A percentile compares a stretch with the other conserved stretches of the same genome.
Evolutionary conservation across 768 basidiomycete species (phyloP).

Genomic region (Postia placenta): DNA sequence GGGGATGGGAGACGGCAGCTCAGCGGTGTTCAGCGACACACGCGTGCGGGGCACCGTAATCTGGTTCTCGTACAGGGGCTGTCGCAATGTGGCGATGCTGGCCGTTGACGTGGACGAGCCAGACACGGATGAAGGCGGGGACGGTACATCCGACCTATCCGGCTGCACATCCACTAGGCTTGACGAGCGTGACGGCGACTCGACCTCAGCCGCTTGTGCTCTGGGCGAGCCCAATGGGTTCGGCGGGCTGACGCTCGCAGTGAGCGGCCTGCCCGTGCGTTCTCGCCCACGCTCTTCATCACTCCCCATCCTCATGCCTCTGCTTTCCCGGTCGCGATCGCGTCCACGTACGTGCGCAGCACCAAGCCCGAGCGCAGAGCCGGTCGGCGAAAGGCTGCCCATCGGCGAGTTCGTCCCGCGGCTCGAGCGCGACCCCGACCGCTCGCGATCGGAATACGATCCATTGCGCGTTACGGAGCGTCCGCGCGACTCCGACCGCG

Average conservation of each 20-base stretch:
- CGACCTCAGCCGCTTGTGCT: slow-evolving; percentile 10
- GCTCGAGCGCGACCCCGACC: slow-evolving; percentile 35
- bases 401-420: slow-evolving; percentile 26
- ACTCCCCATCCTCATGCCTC: slow-evolving; percentile 2
- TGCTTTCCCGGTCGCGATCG: slow-evolving; percentile 11
- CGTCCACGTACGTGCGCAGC: slow-evolving; percentile 9
- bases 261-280: slow-evolving; percentile 32
- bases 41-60: not conserved
- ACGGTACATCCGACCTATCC: slow-evolving; percentile 10
- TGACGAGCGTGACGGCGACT: slow-evolving; percentile 15
- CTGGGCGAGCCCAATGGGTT: slow-evolving; percentile 24
- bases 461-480: slow-evolving; percentile 50
- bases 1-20: slow-evolving; percentile 22
- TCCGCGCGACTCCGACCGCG: slow-evolving; percentile 35
- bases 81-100: slow-evolving; percentile 16
- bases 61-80: slow-evolving; percentile 1
- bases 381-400: slow-evolving; percentile 30
- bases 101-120: slow-evolving; percentile 24
- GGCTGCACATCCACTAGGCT: slow-evolving; percentile 10
- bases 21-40: not conserved
- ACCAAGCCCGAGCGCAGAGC: slow-evolving; percentile 21
- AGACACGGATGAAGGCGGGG: slow-evolving; percentile 20
- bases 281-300: slow-evolving; percentile 37
- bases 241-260: slow-evolving; percentile 33
- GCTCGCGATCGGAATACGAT: slow-evolving; percentile 48